These are phyloP conservation scores for Suillus occidentalis DNA, from an alignment of 768 basidiomycete genomes.

Conservation along the genomic window DNA sequence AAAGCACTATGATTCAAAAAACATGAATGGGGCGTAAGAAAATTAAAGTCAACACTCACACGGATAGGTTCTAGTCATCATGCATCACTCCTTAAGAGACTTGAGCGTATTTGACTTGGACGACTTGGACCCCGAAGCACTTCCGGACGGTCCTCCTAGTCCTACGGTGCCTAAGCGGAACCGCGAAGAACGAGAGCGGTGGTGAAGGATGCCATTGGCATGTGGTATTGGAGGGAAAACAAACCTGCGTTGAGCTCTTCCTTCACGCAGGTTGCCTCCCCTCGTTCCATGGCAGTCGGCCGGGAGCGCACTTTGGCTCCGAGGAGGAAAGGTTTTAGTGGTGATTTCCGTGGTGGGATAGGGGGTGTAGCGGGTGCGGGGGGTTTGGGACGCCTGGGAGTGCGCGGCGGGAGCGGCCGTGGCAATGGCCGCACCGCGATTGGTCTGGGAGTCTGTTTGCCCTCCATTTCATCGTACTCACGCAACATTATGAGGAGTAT, in stretches of 20 bases:
- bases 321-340: conserved; percentile 22
- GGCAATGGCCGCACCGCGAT: conserved; percentile 15
- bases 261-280: conserved; percentile 37
- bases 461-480: conserved; percentile 28
- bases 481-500: conserved; percentile 43
- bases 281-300: conserved; percentile 37
- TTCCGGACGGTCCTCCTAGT: conserved; percentile 3
- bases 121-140: conserved; percentile 1
- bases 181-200: conserved; percentile 15
- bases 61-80: neutral
- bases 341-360: neutral
- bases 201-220: conserved; percentile 7
- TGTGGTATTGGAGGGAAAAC: conserved; percentile 39
- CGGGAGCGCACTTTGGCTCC: conserved; percentile 30
- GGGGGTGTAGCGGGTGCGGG: neutral
- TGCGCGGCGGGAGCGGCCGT: neutral
- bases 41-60: neutral
- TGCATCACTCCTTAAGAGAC: conserved; percentile 2
- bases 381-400: conserved; percentile 9
- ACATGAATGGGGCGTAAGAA: neutral
- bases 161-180: neutral
- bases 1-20: neutral
- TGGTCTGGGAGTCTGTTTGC: neutral
- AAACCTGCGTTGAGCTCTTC: conserved; percentile 40
- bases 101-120: conserved; percentile 9